Conservation (phyloP, 2,329 filamentous ascomycete species). For the Peltaster fructicola region DNA sequence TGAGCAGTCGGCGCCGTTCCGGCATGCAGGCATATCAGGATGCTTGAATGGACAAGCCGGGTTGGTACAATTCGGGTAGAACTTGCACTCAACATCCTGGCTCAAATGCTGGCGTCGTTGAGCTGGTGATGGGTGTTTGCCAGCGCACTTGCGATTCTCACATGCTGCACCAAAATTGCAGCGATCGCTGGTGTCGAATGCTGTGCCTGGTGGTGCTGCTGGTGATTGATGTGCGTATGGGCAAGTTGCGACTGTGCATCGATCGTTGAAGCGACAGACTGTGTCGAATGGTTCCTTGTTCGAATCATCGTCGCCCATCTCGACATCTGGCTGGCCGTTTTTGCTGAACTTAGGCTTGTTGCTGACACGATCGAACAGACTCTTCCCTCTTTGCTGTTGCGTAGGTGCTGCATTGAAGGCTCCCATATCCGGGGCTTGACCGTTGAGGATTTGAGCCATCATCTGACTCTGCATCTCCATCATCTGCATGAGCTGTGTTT, state of each 20-base stretch:
- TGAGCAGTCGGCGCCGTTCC: constrained; percentile 79
- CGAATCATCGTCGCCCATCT: too few relatives aligned
- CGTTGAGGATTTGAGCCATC: constrained; percentile 50
- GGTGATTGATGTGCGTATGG: constrained; percentile 90
- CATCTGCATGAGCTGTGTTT: constrained; percentile 52
- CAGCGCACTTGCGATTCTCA: constrained; percentile 90
- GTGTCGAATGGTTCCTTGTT: constrained; percentile 37
- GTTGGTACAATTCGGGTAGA: constrained; percentile 84
- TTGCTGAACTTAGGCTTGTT: too few relatives aligned
- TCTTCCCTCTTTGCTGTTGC: constrained; percentile 27
- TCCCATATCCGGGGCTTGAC: constrained; percentile 6
- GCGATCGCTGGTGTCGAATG: constrained; percentile 60
- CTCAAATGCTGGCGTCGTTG: constrained; percentile 59
- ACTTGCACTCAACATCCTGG: constrained; percentile 70
- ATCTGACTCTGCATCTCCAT: constrained; percentile 56
- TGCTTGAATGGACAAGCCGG: constrained; percentile 77
- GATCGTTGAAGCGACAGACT: constrained; percentile 76
- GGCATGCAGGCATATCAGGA: constrained; percentile 68
- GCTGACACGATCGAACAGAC: constrained; percentile 58
- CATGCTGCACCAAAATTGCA: constrained; percentile 81
- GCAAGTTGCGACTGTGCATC: constrained; percentile 78
- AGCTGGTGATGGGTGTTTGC: constrained; percentile 80
- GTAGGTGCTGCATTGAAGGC: too few relatives aligned
- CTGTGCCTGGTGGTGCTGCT: constrained; percentile 58
- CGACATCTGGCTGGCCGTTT: too few relatives aligned